Base-by-base conservation (phyloP, 2,329 filamentous ascomycete genomes). In the Fusarium nematophilum region DNA sequence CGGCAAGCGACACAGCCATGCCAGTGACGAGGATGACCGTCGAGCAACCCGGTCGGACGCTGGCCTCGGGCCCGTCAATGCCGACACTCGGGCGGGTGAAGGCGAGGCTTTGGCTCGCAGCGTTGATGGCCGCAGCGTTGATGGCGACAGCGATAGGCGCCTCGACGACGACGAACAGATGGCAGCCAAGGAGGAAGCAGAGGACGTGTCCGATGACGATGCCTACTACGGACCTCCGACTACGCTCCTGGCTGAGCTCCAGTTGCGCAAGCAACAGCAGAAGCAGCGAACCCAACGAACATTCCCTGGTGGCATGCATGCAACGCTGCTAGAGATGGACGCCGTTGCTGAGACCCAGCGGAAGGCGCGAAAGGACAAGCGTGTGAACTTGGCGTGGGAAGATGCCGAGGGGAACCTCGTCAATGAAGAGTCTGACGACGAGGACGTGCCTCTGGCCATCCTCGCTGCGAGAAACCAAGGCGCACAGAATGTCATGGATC, bases 361-460 rank as follows among this genome's bases (percentile, higher is more conserved):
- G 65, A 87, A 89, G 62, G 83, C 90, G 23, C 86, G 94, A 30
- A 85, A 89, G 67, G 84, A 85, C 52, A 91, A 90, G 70, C 90
- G 89, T 53, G 87, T 97, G 27, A 92, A 92, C 54, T 82, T 99
- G 27, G 95, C 94, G 2, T 99, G 95, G 95, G 93, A 98, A 75
- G 89, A 90, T 44, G 83, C 83, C 1, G 76, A 78, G 10, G 78
- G 80, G 7, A 79, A 84, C 49, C 68, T 72, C 3, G 73, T 70
- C 15, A 74, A 76, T 11, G 78, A 79, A 18, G 75, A 76, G 3
- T 81, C 81, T 1, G 86, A 87, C 10, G 92, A 97, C 62, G 91
- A 94, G 48, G 94, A 98, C 67, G 89, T 97, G 1, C 95, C 95
- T 1, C 81, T 99, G 5, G 95, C 90, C 9, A 81, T 98, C 63